A percentile compares a stretch with the other conserved stretches of the same genome.
Conservation (phyloP, 2,329 filamentous ascomycete genomes). For the Aspergillus niger region DNA sequence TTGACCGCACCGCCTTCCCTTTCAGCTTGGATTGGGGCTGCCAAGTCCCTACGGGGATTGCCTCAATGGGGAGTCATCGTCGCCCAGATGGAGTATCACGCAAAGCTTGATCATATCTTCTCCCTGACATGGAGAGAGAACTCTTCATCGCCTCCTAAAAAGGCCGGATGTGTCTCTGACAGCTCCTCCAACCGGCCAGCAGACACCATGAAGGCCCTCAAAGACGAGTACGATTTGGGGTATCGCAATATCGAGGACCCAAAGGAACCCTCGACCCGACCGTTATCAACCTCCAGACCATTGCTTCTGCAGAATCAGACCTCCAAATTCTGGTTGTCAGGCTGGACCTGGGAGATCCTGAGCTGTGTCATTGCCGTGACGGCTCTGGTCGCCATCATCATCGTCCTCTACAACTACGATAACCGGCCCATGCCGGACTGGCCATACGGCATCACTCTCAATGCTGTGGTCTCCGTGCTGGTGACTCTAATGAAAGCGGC, state of each 20-base stretch:
- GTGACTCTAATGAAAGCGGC: constrained; percentile 33
- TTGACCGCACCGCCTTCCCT: not conserved
- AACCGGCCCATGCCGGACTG: constrained; percentile 33
- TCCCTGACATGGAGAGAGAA: not conserved
- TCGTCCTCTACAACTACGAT: constrained; percentile 32
- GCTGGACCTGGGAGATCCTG: constrained; percentile 26
- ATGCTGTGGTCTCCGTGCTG: constrained; percentile 35
- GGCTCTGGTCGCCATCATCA: constrained; percentile 38
- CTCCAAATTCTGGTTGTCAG: constrained; percentile 17
- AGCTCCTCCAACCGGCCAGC: not conserved
- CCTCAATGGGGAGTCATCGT: constrained; percentile 1
- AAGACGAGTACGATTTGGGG: constrained; percentile 19
- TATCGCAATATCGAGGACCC: constrained; percentile 20
- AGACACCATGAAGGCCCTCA: constrained; percentile 15
- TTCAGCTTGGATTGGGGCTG: not conserved
- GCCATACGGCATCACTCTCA: constrained; percentile 36
- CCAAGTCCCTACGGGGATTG: not conserved
- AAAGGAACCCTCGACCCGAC: constrained; percentile 8
- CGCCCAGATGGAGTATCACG: not conserved
- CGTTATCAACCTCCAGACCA: constrained; percentile 20
- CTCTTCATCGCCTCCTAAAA: not conserved
- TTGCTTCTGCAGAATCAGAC: constrained; percentile 18
- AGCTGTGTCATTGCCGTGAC: constrained; percentile 31
- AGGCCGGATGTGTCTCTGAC: not conserved
- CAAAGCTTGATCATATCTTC: not conserved